phyloP scores from a whole-genome alignment of 208 protist genomes.

The Angomonas ambiguus region DNA sequence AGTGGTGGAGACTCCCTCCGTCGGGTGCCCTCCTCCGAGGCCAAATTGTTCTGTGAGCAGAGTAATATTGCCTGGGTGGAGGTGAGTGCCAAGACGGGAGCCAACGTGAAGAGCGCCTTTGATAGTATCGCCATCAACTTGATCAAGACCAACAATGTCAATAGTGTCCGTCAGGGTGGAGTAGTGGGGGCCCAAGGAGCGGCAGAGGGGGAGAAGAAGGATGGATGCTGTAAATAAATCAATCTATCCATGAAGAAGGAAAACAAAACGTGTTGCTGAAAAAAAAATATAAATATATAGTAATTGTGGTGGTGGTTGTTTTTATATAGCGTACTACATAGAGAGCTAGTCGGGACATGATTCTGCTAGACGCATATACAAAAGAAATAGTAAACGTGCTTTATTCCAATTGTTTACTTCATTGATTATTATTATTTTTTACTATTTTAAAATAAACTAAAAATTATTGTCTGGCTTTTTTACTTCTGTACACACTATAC shows the following conservation, averaged over 20 bases:
- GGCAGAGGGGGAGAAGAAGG: neutral
- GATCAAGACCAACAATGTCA: slow-evolving; percentile 44
- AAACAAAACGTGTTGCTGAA: neutral
- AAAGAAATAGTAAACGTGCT: slow-evolving; percentile 6
- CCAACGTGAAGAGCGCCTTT: slow-evolving; percentile 68
- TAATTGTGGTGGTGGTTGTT: too few species aligned
- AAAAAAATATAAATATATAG: too few species aligned
- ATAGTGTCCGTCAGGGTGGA: slow-evolving; percentile 65
- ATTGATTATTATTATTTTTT: slow-evolving; percentile 8
- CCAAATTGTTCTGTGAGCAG: slow-evolving; percentile 36
- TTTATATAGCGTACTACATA: too few species aligned
- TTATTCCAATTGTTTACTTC: neutral
- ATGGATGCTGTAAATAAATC: neutral
- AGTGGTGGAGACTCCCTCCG: slow-evolving; percentile 74
- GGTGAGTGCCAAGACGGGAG: slow-evolving; percentile 69
- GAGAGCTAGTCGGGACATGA: too few species aligned
- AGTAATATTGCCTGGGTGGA: slow-evolving; percentile 56
- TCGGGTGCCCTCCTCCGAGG: slow-evolving; percentile 51
- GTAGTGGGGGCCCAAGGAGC: slow-evolving; percentile 30
- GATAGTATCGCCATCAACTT: slow-evolving; percentile 42
- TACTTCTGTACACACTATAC: neutral
- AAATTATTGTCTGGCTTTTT: neutral
- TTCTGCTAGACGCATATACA: too few species aligned
- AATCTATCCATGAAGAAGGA: slow-evolving; percentile 5
- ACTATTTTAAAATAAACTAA: neutral